These are phyloP conservation scores for Neocucurbitaria cava DNA, from an alignment of 2,329 filamentous ascomycete genomes.

Conservation along the genomic window DNA sequence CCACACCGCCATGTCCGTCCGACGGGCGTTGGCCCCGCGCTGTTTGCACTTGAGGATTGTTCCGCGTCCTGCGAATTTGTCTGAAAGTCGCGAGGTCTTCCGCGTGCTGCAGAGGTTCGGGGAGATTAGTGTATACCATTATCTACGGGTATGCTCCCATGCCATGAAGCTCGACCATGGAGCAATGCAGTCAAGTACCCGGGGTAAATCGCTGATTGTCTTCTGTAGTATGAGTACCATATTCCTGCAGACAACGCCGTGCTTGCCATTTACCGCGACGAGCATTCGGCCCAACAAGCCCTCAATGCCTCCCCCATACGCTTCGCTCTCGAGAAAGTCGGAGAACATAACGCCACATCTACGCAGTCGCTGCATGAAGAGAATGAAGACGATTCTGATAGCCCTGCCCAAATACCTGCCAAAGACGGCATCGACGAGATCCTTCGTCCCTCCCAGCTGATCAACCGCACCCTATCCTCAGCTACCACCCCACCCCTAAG, in stretches of 20 bases:
- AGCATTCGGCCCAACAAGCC: constrained; percentile 50
- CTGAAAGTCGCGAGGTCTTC: constrained; percentile 58
- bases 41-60: constrained; percentile 57
- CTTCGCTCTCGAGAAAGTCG: constrained; percentile 52
- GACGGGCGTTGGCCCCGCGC: constrained; percentile 45
- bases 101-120: constrained; percentile 58
- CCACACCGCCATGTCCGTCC: constrained; percentile 38
- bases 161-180: background rate
- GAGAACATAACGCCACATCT: constrained; percentile 3
- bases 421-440: constrained; percentile 40
- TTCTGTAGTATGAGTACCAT: constrained; percentile 53
- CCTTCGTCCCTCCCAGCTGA: constrained; percentile 34
- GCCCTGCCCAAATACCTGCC: constrained; percentile 5
- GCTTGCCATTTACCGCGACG: constrained; percentile 55
- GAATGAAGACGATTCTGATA: constrained; percentile 10
- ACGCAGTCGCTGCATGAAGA: constrained; percentile 5
- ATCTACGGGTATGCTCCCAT: constrained; percentile 46
- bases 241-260: constrained; percentile 51
- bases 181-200: background rate
- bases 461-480: constrained; percentile 17
- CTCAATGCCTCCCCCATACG: constrained; percentile 55
- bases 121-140: constrained; percentile 57
- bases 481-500: constrained; percentile 2
- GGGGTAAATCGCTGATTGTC: background rate
- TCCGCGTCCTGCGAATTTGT: constrained; percentile 55